These are phyloP conservation scores for Botryotinia convoluta DNA, from an alignment of 2,329 filamentous ascomycete species.

Conservation along the genomic window DNA sequence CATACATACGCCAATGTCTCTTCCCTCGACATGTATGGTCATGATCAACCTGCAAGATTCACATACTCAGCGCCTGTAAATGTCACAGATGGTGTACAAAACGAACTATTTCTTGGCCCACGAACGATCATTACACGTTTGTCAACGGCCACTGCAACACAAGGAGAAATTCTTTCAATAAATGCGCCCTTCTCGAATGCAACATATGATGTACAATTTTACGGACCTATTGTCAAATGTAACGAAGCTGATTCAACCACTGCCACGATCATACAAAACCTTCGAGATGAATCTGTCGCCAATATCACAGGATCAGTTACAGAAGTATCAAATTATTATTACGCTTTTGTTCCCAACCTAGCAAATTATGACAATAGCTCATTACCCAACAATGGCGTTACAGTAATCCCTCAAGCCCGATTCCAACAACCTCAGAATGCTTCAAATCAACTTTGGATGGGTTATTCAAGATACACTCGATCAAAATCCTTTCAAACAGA, in stretches of 20 bases:
- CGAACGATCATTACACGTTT: constrained; percentile 25
- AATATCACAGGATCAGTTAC: constrained; percentile 2
- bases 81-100: background rate
- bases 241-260: constrained; percentile 19
- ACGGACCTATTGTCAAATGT: constrained; percentile 26
- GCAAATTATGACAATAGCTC: constrained; percentile 7
- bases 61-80: constrained; percentile 20
- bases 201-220: constrained; percentile 25
- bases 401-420: constrained; percentile 3
- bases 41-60: constrained; percentile 11
- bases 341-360: constrained; percentile 25
- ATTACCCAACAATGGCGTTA: background rate
- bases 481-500: background rate
- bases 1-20: constrained; percentile 4
- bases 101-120: constrained; percentile 23
- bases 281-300: constrained; percentile 2
- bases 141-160: constrained; percentile 22
- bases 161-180: constrained; percentile 24
- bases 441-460: constrained; percentile 26
- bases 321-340: constrained; percentile 23
- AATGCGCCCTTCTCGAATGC: constrained; percentile 23
- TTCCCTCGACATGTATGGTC: constrained; percentile 18
- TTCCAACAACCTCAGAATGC: constrained; percentile 23
- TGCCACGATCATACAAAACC: constrained; percentile 17
- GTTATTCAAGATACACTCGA: constrained; percentile 16